Base-by-base conservation (phyloP, 192 early-diverging fungal species). In the Gigaspora rosea region DNA sequence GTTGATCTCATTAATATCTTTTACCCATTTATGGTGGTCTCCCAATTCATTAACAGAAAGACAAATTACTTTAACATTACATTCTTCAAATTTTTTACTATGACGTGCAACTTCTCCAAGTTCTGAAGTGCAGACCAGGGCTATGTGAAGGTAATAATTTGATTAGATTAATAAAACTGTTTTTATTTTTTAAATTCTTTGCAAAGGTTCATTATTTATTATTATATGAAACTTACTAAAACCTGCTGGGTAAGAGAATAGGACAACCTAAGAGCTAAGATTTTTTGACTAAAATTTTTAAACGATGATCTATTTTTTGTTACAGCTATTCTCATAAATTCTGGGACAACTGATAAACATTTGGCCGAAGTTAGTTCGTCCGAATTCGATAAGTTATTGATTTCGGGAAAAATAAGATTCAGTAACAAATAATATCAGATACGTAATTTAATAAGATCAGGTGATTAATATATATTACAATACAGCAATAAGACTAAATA, bases 171-270 rank as follows among this genome's bases (percentile, higher is more conserved):
- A 85, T 88, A 96, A 71, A 96, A 97, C 86, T 96, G 8, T 0
- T 8, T 18, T 16, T n/a, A n/a, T 65, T 65, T 46, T 41, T 46
- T 11, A n/a, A 65, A 7, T 36, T 32, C 48, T 15, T 41, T 1
- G 51, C 15, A 27, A 49, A 70, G 12, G 10, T 18, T 33, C 20
- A 15, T 33, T 22, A 71, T 33, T 4, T 16, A n/a, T 27, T 13
- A 18, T 35, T 0, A 73, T 76, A n/a, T 36, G 13, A 56, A 65
- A 85, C 80, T 83, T 82, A 86, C 90, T 97, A 70, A 96, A 97
- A 87, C 97, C 95, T 71, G 95, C 97, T 15, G 97, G 97, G 82
- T 99, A 96, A 36, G 97, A 99, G 85, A 99, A 99, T n/a, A 99
- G 91, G 50, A 99, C 87, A 52, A 88, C 93, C 97, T 96, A 99